Evolutionary conservation across 2,329 filamentous ascomycete genomes (phyloP), one percentile per base, ranked within the genome.

Genomic region (Fusarium austroafricanum): DNA sequence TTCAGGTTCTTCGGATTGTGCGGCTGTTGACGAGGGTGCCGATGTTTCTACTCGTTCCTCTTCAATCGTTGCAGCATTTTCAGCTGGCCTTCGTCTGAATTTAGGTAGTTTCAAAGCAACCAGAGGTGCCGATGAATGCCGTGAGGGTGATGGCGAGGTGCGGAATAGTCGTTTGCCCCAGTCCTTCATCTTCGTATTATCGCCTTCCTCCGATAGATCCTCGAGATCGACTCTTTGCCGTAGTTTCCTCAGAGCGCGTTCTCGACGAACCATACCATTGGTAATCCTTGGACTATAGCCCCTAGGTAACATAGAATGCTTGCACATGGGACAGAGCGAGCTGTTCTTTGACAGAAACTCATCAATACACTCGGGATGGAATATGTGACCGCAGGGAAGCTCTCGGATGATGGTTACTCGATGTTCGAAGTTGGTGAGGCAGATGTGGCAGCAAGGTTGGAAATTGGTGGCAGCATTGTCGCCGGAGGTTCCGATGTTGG

Each of bases 341-440:
- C 92, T 96, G 75, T 91, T 90, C 55, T 89, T 85, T 42, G 86
- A 84, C 14, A 98, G 83, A 73, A 96, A 97, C 21, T 90, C 87
- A 75, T 98, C 94, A 67, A 98, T 94, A 75, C 96, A 99, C 68
- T 92, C 90, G 0, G 92, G 91, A 70, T 99, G 95, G 78, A 94
- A 99, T 57, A 98, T 95, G 76, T 99, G 96, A 1, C 91, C 89
- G 72, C 96, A 99, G 0, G 93, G 89, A 4, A 98, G 83, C 78
- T 97, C 92, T 55, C 94, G 91, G 55, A 98, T 94, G 20, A 89
- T 86, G 0, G 92, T 91, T 18, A 84, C 80, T 37, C 87, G 86
- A 17, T 89, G 86, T 28, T 91, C 85, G 74, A 93, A 98, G 61
- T 92, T 88, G 55, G 93, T 92, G 2, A 97, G 84, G 75, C 96